phyloP scores from a whole-genome alignment of 345 rosid genomes.

The Eucalyptus curtisii region DNA sequence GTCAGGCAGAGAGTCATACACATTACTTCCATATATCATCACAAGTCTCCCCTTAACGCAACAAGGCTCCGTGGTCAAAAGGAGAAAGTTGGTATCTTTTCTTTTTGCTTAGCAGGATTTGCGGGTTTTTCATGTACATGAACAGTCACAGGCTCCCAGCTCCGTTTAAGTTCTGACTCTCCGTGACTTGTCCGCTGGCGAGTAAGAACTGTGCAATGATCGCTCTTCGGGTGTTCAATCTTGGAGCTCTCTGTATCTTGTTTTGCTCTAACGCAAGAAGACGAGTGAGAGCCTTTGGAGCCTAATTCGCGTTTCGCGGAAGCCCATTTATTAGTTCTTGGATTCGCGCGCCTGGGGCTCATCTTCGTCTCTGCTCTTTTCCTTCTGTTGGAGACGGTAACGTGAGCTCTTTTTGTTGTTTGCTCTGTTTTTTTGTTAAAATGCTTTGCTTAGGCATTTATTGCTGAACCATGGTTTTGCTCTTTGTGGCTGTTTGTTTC shows the following conservation, averaged over 20 bases:
- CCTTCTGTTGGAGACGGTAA: not conserved
- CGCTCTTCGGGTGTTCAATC: not conserved
- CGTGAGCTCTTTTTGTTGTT: slow-evolving; percentile 7
- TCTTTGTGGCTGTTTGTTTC: slow-evolving; percentile 1
- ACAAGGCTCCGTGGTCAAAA: slow-evolving; percentile 28
- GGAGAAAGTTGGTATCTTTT: not conserved
- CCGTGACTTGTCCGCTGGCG: not conserved
- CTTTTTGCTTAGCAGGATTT: slow-evolving; percentile 11
- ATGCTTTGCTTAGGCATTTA: not conserved
- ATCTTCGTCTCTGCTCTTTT: not conserved
- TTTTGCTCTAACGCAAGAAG: not conserved
- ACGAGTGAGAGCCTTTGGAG: not conserved
- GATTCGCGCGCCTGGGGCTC: not conserved
- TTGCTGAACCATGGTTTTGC: not conserved
- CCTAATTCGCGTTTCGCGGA: not conserved
- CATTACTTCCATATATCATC: not conserved
- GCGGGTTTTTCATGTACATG: not conserved
- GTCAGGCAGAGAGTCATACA: not conserved
- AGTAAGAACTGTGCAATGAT: not conserved
- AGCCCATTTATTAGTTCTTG: not conserved
- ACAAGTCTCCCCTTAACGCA: not conserved
- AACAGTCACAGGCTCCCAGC: not conserved
- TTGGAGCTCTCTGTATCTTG: not conserved
- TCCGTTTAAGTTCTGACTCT: slow-evolving; percentile 8
- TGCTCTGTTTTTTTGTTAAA: not conserved